Conservation (phyloP, 345 rosid genomes). For the Odontarrhena argentea region DNA sequence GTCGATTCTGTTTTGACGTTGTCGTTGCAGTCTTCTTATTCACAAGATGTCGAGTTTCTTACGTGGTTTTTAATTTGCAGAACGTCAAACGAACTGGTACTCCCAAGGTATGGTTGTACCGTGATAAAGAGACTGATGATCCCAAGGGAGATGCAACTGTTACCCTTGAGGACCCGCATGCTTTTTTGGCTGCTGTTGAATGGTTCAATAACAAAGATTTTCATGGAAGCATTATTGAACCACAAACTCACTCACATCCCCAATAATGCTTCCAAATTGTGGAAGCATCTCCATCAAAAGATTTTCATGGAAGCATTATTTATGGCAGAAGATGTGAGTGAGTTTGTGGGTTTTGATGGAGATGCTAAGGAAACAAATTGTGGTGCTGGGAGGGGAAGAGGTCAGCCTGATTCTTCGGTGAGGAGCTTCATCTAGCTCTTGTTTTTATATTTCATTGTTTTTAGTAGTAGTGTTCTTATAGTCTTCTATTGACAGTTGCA, state of each 20-base stretch:
- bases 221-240: conserved; percentile 81
- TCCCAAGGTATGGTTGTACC: conserved; percentile 92
- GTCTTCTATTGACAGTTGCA: conserved; percentile 68
- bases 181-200: conserved; percentile 94
- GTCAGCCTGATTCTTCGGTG: conserved; percentile 86
- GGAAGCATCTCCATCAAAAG: too few species aligned
- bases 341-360: conserved; percentile 55
- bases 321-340: conserved; percentile 49
- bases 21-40: conserved; percentile 3
- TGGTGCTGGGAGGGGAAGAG: conserved; percentile 73
- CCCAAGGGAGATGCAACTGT: conserved; percentile 97
- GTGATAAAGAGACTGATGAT: conserved; percentile 85
- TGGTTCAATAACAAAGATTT: conserved; percentile 98
- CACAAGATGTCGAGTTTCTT: conserved; percentile 9
- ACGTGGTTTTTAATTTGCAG: conserved; percentile 37
- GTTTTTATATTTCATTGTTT: conserved; percentile 15
- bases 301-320: too few species aligned
- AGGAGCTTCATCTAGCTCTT: conserved; percentile 90
- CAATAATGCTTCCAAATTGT: too few species aligned
- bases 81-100: conserved; percentile 89
- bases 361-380: conserved; percentile 48
- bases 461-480: conserved; percentile 36
- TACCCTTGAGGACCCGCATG: conserved; percentile 97
- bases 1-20: not conserved
- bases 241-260: too few species aligned